Conservation (phyloP, 768 basidiomycete genomes). For the Cystobasidium tubakii region DNA sequence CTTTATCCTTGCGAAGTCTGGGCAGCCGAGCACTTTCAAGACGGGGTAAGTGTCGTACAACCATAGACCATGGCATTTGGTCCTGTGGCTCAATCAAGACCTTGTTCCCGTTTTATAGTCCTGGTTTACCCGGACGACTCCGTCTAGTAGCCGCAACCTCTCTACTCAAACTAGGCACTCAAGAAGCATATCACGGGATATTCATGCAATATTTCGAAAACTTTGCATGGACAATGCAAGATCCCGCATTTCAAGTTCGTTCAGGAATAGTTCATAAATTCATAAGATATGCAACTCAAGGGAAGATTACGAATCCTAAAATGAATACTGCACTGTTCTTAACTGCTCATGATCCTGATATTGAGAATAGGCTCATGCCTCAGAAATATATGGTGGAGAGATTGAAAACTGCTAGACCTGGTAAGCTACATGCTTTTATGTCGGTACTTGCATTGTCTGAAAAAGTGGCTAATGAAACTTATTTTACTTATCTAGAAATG, state of each 20-base stretch:
- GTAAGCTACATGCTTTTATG: conserved; percentile 1
- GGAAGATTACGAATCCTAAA: conserved; percentile 57
- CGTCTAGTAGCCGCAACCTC: conserved; percentile 76
- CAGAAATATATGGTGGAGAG: conserved; percentile 1
- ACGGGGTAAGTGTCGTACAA: conserved; percentile 50
- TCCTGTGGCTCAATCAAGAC: conserved; percentile 47
- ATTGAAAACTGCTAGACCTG: not conserved
- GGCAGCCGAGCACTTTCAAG: conserved; percentile 44
- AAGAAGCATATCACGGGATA: conserved; percentile 54
- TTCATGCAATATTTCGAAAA: conserved; percentile 17
- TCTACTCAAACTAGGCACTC: conserved; percentile 67
- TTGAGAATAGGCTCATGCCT: conserved; percentile 59
- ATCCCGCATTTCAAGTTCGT: conserved; percentile 81
- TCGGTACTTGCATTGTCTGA: too few species aligned
- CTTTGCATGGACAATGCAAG: conserved; percentile 54
- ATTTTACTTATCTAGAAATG: conserved; percentile 54
- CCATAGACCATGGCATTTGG: not conserved
- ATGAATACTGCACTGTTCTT: conserved; percentile 84
- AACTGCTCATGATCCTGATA: conserved; percentile 83
- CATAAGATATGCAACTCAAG: conserved; percentile 58
- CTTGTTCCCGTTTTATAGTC: conserved; percentile 42
- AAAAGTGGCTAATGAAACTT: not conserved
- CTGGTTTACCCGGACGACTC: conserved; percentile 61
- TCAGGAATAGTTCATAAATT: conserved; percentile 70
- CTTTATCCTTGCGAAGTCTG: conserved; percentile 62